Conservation (phyloP, 2,329 filamentous ascomycete genomes). For the Xylogone sp. region DNA sequence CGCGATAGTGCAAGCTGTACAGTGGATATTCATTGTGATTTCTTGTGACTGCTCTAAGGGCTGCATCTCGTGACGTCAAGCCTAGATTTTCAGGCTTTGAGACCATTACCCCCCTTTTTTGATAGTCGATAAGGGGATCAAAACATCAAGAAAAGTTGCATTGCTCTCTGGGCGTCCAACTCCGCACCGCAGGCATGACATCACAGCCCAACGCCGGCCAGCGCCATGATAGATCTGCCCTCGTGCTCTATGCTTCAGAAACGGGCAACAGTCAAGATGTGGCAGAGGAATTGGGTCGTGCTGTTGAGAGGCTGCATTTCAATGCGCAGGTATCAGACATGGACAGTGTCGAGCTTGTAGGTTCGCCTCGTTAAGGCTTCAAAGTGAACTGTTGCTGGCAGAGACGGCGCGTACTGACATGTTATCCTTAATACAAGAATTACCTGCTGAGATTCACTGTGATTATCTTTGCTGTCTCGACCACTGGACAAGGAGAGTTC, state of each 20-base stretch:
- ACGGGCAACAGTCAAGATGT: constrained; percentile 92
- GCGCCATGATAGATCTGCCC: constrained; percentile 42
- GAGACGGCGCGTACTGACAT: neutral
- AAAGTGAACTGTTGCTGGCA: constrained; percentile 7
- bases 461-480: constrained; percentile 80
- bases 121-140: neutral
- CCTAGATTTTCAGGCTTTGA: neutral
- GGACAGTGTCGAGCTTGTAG: constrained; percentile 70
- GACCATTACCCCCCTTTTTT: neutral
- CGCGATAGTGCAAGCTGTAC: too few species aligned
- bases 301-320: constrained; percentile 77
- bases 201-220: constrained; percentile 16
- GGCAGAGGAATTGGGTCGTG: constrained; percentile 75
- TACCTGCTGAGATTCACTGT: constrained; percentile 49
- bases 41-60: too few species aligned
- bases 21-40: too few species aligned
- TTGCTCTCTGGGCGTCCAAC: neutral
- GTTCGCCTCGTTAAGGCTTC: constrained; percentile 28
- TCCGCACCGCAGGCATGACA: constrained; percentile 4
- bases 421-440: constrained; percentile 35
- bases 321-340: constrained; percentile 71
- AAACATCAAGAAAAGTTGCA: neutral
- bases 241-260: constrained; percentile 90
- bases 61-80: neutral
- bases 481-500: constrained; percentile 91